Evolutionary conservation across 768 basidiomycete genomes (phyloP), one percentile per base, ranked within the genome.

Genomic region (Obba rivulosa): DNA sequence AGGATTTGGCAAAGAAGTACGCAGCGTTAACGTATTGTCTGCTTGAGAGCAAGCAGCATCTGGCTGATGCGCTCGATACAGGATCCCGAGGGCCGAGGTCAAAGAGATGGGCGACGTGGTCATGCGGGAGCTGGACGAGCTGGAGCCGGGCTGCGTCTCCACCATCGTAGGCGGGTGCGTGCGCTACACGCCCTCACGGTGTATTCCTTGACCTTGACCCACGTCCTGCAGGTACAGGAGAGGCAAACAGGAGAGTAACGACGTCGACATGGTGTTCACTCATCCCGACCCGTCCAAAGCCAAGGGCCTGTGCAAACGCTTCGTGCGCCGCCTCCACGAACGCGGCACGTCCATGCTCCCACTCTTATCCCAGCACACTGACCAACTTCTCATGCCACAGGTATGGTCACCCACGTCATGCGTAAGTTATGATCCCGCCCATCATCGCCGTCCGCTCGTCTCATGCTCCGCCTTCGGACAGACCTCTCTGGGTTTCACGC

Each of bases 241-340:
- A 47, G 93, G 93, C 1, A 95, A 95, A 62, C 58, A 68, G 2
- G 67, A 80, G 51, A 89, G 85, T 59, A 89, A 86, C 57, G 93
- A 96, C 60, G 82, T 92, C 24, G 93, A 97, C 58, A 86, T 97
- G 48, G 79, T 96, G 1, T 85, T 95, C 60, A 87, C 83, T 31
- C 88, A 93, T 58, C 71, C 78, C 0, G 74, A 81, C 53, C 69
- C 59, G 23, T 65, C 62, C 8, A 72, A 76, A 39, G 73, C 85
- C n/a, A 79, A 77, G 49, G 81, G 77, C 3, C 69, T 92, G 1
- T 80, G 83, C 55, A 72, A 76, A 49, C 75, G 68, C 48, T 66
- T 94, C 4, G 72, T 88, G 10, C 69, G 69, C 36, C 67, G 70
- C 45, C 71, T 93, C 20, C 69, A 82, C 47, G 67, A 76, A 41